phyloP scores from a whole-genome alignment of 108 stramenopile species.

The Cyclotella choctawhatcheeana region DNA sequence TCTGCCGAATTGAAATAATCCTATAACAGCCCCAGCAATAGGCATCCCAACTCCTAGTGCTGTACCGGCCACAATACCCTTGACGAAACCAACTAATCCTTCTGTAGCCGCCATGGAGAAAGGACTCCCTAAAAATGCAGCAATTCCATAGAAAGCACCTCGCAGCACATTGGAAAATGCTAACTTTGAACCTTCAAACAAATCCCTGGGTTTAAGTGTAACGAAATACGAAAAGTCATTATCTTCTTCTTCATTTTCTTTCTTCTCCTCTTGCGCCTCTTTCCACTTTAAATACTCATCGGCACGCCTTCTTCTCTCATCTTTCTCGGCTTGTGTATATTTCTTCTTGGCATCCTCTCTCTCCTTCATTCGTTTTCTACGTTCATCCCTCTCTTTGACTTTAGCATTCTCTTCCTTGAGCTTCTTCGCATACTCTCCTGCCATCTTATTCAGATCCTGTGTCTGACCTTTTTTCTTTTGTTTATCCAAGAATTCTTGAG shows the following conservation, averaged over 20 bases:
- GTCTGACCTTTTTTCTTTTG: too few species aligned
- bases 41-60: constrained; percentile 27
- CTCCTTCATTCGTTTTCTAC: too few species aligned
- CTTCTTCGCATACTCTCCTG: too few species aligned
- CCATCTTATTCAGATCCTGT: too few species aligned
- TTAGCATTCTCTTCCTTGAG: too few species aligned
- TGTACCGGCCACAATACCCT: constrained; percentile 9
- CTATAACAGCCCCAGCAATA: constrained; percentile 10
- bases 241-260: background rate
- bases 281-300: constrained; percentile 14
- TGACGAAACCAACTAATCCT: constrained; percentile 22
- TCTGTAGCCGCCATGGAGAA: background rate
- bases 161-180: constrained; percentile 28
- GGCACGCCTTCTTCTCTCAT: constrained; percentile 4
- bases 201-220: constrained; percentile 34
- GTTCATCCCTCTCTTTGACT: too few species aligned
- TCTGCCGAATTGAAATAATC: constrained; percentile 25
- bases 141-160: constrained; percentile 33
- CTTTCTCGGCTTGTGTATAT: background rate
- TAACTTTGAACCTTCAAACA: constrained; percentile 24
- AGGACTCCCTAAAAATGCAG: constrained; percentile 26
- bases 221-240: constrained; percentile 14
- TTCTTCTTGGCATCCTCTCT: background rate
- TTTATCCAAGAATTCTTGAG: too few species aligned
- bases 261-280: constrained; percentile 1